phyloP scores from a whole-genome alignment of 345 rosid species.

The Populus nigra region DNA sequence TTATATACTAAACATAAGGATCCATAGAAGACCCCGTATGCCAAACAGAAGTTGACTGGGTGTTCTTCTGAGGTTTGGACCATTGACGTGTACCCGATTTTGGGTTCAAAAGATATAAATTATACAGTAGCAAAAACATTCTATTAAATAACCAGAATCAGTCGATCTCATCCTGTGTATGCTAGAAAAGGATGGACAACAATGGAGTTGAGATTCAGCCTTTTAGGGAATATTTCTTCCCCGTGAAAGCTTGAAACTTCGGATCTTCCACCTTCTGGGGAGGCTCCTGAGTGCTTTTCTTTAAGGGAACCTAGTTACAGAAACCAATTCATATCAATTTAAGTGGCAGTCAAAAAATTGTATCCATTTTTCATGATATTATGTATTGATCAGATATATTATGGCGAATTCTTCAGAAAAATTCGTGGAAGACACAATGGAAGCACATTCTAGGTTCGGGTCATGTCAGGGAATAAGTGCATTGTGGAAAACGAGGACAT shows the following conservation, averaged over 20 bases:
- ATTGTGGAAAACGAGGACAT: not conserved
- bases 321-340: constrained; percentile 8
- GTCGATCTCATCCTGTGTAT: not conserved
- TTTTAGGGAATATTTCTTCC: constrained; percentile 60
- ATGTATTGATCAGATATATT: too few relatives aligned
- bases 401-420: too few relatives aligned
- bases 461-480: not conserved
- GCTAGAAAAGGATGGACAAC: not conserved
- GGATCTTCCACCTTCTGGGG: constrained; percentile 35
- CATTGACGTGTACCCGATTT: not conserved
- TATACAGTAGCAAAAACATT: not conserved
- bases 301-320: constrained; percentile 25
- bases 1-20: not conserved
- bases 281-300: constrained; percentile 32
- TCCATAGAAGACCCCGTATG: not conserved
- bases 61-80: not conserved
- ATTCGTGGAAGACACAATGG: too few relatives aligned
- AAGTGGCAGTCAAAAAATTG: not conserved
- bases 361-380: too few relatives aligned
- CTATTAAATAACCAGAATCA: not conserved
- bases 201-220: constrained; percentile 18
- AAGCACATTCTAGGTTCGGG: not conserved
- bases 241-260: constrained; percentile 59
- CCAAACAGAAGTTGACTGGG: too few relatives aligned
- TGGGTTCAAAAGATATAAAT: not conserved